These are phyloP conservation scores for Tolypocladium tundrense DNA, from an alignment of 2,329 filamentous ascomycete species.

Conservation along the genomic window DNA sequence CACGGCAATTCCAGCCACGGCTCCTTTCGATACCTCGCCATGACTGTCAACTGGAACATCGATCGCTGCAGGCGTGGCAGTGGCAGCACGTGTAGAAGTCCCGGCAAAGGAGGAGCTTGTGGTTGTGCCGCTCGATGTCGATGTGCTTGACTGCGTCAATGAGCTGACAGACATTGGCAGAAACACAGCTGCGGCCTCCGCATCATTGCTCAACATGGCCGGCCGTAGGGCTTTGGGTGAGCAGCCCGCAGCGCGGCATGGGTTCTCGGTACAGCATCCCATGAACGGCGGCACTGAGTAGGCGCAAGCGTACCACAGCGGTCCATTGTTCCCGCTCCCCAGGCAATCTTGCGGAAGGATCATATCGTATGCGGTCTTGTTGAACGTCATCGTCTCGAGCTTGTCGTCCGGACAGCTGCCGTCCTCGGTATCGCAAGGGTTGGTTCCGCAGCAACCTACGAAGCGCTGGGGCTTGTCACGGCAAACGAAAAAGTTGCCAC, in stretches of 20 bases:
- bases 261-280: slow-evolving; percentile 23
- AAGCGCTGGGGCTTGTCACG: slow-evolving; percentile 19
- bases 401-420: slow-evolving; percentile 21
- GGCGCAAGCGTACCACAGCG: slow-evolving; percentile 24
- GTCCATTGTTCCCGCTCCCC: slow-evolving; percentile 5
- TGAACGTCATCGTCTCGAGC: slow-evolving; percentile 18
- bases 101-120: not conserved
- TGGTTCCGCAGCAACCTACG: slow-evolving; percentile 28
- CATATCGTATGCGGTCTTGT: slow-evolving; percentile 9
- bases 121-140: not conserved
- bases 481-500: slow-evolving; percentile 25
- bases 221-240: not conserved
- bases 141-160: not conserved
- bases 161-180: not conserved
- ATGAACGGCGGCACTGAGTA: slow-evolving; percentile 20
- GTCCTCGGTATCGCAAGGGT: slow-evolving; percentile 20
- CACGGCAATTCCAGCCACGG: not conserved
- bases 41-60: not conserved
- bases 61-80: not conserved
- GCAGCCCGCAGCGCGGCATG: slow-evolving; percentile 5
- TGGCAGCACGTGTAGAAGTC: not conserved
- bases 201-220: not conserved
- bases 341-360: slow-evolving; percentile 22
- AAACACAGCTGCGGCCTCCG: not conserved
- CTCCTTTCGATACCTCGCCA: not conserved